phyloP scores from a whole-genome alignment of 192 early-diverging fungal species.

The Helicostylum pulchrum region DNA sequence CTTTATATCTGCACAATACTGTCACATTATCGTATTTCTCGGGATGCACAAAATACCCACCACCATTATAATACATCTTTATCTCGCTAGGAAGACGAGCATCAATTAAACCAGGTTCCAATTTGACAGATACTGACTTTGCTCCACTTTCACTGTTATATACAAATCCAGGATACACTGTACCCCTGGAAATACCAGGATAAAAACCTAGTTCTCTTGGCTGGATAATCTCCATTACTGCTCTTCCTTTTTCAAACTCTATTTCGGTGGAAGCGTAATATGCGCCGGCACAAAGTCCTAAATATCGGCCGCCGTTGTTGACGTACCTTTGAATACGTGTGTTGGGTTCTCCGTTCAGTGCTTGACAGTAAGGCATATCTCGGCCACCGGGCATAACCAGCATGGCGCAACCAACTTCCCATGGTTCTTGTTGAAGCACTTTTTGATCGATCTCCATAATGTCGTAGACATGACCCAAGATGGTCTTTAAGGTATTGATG shows the following conservation, averaged over 20 bases:
- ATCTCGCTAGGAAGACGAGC: constrained; percentile 3
- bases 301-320: constrained; percentile 72
- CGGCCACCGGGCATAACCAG: constrained; percentile 90
- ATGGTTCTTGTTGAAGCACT: constrained; percentile 75
- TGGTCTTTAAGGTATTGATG: constrained; percentile 63
- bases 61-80: constrained; percentile 69
- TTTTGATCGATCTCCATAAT: constrained; percentile 78
- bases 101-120: constrained; percentile 24
- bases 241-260: constrained; percentile 75
- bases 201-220: constrained; percentile 72
- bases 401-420: constrained; percentile 80
- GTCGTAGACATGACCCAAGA: constrained; percentile 83
- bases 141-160: constrained; percentile 79
- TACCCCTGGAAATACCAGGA: constrained; percentile 65
- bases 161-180: constrained; percentile 77
- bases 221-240: constrained; percentile 64
- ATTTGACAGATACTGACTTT: constrained; percentile 50
- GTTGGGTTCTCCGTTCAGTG: constrained; percentile 65
- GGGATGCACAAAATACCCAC: constrained; percentile 61
- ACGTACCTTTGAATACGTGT: constrained; percentile 65
- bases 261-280: constrained; percentile 74
- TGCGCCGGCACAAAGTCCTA: constrained; percentile 90
- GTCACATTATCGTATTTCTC: constrained; percentile 29
- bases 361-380: constrained; percentile 75
- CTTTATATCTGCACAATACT: constrained; percentile 41